Evolutionary conservation across 768 basidiomycete genomes (phyloP), one percentile per base, ranked within the genome.

Genomic region (Pisolithus tinctorius): DNA sequence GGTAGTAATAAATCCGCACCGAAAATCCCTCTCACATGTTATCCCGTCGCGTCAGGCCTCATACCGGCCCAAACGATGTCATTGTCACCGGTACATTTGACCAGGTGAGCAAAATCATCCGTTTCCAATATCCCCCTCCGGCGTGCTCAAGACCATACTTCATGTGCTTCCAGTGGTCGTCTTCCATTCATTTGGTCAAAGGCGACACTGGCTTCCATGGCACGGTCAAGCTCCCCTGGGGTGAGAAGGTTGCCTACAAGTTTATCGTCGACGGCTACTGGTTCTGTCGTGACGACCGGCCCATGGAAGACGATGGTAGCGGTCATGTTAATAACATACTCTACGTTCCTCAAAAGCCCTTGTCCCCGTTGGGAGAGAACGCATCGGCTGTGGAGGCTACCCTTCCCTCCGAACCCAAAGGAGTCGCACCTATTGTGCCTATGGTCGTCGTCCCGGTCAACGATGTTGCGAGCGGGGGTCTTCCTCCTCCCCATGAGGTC

Each of bases 31-130:
- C 45, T 49, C 10, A 43, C 17, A 17, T 54, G 45, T 14, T 51
- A 51, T 20, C 53, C 48, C 47, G 51, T 16, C 45, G 55, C 20
- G 20, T 20, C 20, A 87, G 86, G 85, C 84, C 84, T 16, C 75
- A 79, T 55, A 54, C 72, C 29, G 73, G 75, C 45, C 76, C 84
- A 39, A 70, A 61, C 45, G 66, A 71, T 45, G 86, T 88, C 55
- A 76, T 87, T 61, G 78, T 84, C 51, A 88, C 86, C 20, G 88
- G 88, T 36, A 78, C 83, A 29, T 91, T 90, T 64, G 88, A 91
- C 74, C 69, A 84, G 67, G 88, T 87, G 63, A 56, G 81, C 55
- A 27, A 11, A 41, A 5, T 45, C 17, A 30, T n/a, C 25, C 43
- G 11, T 13, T 13, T 34, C 34, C 14, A 51, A 50, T 6, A 56